phyloP scores from a whole-genome alignment of 2,329 filamentous ascomycete species.

The Fusarium globosum region DNA sequence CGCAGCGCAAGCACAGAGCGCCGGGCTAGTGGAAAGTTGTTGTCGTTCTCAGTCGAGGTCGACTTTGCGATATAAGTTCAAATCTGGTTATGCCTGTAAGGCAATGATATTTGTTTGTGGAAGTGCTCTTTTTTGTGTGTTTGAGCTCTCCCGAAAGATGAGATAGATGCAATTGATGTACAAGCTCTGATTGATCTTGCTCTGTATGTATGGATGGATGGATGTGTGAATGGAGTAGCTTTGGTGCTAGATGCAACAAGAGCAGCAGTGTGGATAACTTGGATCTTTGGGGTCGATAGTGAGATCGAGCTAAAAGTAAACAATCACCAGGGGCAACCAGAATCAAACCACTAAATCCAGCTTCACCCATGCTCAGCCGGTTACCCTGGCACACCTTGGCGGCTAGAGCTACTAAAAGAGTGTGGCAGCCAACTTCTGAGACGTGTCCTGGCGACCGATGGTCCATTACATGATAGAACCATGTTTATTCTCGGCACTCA shows the following conservation, averaged over 20 bases:
- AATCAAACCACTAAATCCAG: constrained; percentile 18
- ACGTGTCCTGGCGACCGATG: constrained; percentile 31
- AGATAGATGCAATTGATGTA: constrained; percentile 20
- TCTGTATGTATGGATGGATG: background rate
- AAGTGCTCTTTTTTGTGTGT: constrained; percentile 28
- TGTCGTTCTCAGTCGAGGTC: constrained; percentile 61
- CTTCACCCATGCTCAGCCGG: constrained; percentile 17
- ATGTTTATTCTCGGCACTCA: constrained; percentile 4
- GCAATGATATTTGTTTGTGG: constrained; percentile 36
- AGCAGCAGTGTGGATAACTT: constrained; percentile 37
- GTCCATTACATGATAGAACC: constrained; percentile 4
- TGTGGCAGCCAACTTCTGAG: constrained; percentile 30
- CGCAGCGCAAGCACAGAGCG: constrained; percentile 85
- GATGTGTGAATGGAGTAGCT: constrained; percentile 29
- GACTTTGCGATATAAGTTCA: constrained; percentile 50
- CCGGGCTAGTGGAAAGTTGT: constrained; percentile 69
- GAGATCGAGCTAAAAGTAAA: constrained; percentile 30
- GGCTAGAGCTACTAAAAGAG: constrained; percentile 14
- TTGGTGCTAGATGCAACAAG: constrained; percentile 36
- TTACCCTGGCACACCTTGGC: constrained; percentile 22
- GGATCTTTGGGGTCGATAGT: constrained; percentile 27
- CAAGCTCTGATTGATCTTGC: constrained; percentile 26
- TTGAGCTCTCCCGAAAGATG: constrained; percentile 24
- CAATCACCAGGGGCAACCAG: constrained; percentile 26
- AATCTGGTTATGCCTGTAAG: constrained; percentile 47